Percentiles rank a stretch among this genome's conserved stretches.
Conservation (phyloP, 2,329 filamentous ascomycete genomes). For the Ascocoryne sarcoides region DNA sequence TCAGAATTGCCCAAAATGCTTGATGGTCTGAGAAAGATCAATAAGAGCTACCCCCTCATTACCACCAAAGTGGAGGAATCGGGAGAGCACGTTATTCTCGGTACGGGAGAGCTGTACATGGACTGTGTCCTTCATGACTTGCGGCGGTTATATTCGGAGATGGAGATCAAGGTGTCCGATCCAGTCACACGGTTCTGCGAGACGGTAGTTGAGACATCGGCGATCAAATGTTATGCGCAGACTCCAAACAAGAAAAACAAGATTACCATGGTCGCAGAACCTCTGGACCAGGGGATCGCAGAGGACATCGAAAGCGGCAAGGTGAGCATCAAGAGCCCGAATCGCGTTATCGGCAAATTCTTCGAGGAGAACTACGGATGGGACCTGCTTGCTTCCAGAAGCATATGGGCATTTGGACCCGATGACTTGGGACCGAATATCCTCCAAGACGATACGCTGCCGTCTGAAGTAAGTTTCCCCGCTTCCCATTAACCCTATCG, state of each 20-base stretch:
- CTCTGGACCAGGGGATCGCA: conserved; percentile 87
- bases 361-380: conserved; percentile 97
- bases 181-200: conserved; percentile 97
- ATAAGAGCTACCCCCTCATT: conserved; percentile 94
- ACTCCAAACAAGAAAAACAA: conserved; percentile 99
- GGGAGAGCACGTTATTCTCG: conserved; percentile 89
- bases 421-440: conserved; percentile 94
- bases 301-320: conserved; percentile 87
- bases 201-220: conserved; percentile 93
- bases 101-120: conserved; percentile 98
- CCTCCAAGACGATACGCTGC: conserved; percentile 90
- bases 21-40: conserved; percentile 90
- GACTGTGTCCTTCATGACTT: conserved; percentile 96
- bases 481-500: conserved; percentile 10
- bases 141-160: conserved; percentile 87
- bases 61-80: conserved; percentile 97
- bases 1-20: conserved; percentile 98
- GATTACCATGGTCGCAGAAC: conserved; percentile 96
- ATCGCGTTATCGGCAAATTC: conserved; percentile 88
- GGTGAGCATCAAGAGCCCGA: conserved; percentile 87
- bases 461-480: conserved; percentile 59
- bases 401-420: conserved; percentile 97
- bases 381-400: conserved; percentile 87
- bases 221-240: conserved; percentile 94
- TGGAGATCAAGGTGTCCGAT: conserved; percentile 98